Evolutionary conservation across 306 rosid genomes (phyloP).

Genomic region (Prunus mume): DNA sequence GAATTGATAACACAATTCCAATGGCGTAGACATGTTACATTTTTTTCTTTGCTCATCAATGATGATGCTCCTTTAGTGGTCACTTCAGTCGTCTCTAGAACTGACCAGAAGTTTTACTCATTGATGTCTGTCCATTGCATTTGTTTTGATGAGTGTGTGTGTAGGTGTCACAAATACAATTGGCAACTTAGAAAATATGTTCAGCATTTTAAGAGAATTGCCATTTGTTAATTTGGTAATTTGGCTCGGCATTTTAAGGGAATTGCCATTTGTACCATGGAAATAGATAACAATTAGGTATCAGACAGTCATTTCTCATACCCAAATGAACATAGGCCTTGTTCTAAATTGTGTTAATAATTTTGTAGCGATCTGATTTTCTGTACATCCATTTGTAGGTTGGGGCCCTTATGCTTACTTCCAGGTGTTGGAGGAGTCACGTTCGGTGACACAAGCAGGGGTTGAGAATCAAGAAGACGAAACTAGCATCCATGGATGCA

Average conservation of each 20-base stretch:
- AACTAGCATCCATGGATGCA: conserved; percentile 38
- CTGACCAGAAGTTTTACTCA: neutral
- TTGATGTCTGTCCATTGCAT: neutral
- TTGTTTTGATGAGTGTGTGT: neutral
- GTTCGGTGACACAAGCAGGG: conserved; percentile 20
- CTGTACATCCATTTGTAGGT: conserved; percentile 42
- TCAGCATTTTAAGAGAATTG: neutral
- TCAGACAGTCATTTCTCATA: neutral
- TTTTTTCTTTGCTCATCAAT: neutral
- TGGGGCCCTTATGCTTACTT: conserved; percentile 94
- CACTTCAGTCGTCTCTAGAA: neutral
- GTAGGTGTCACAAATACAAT: neutral
- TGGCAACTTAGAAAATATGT: neutral
- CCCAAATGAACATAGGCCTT: neutral
- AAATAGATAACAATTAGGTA: too few relatives aligned
- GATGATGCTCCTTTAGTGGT: neutral
- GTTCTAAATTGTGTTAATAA: neutral
- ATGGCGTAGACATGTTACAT: neutral
- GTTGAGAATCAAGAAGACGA: conserved; percentile 34
- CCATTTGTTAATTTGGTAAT: too few relatives aligned
- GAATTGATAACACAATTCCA: neutral
- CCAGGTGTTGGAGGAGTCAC: conserved; percentile 48
- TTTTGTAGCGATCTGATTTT: conserved; percentile 8
- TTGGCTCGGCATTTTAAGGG: too few relatives aligned
- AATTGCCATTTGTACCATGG: too few relatives aligned